Conservation (phyloP, 306 rosid species). For the Bauhinia variegata region DNA sequence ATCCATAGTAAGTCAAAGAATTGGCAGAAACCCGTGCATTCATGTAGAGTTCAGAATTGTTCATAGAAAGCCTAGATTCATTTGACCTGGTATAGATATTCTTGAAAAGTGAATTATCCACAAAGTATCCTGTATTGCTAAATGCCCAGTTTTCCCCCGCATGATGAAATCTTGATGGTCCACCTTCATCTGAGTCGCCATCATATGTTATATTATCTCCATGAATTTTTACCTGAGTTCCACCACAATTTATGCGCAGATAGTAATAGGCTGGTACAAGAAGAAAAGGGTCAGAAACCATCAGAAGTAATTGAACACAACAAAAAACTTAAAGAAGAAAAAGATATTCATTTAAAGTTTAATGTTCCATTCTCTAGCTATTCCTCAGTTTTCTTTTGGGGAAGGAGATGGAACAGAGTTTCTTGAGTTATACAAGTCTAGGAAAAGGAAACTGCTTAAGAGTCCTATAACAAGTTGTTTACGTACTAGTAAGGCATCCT, state of each 20-base stretch:
- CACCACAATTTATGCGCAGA: constrained; percentile 52
- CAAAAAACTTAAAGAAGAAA: not conserved
- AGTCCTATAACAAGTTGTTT: no score
- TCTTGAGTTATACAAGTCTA: no score
- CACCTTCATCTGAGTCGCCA: constrained; percentile 16
- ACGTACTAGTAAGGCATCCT: no score
- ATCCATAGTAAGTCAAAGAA: constrained; percentile 50
- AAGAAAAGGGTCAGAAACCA: no score
- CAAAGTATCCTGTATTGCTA: constrained; percentile 42
- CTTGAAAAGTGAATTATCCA: no score
- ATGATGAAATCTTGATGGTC: constrained; percentile 19
- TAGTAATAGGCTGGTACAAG: constrained; percentile 35
- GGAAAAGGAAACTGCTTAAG: no score
- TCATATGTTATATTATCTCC: constrained; percentile 32
- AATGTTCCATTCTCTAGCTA: no score
- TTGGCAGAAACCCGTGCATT: constrained; percentile 56
- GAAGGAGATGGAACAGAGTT: no score
- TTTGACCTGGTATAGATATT: not conserved
- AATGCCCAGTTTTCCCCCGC: constrained; percentile 44
- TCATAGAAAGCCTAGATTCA: constrained; percentile 22
- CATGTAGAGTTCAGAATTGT: constrained; percentile 40
- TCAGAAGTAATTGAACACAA: not conserved
- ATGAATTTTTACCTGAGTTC: constrained; percentile 23
- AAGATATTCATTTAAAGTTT: no score
- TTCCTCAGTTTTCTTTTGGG: no score